Evolutionary conservation across 2,329 filamentous ascomycete species (phyloP).

Genomic region (Penicillium corylophilum): DNA sequence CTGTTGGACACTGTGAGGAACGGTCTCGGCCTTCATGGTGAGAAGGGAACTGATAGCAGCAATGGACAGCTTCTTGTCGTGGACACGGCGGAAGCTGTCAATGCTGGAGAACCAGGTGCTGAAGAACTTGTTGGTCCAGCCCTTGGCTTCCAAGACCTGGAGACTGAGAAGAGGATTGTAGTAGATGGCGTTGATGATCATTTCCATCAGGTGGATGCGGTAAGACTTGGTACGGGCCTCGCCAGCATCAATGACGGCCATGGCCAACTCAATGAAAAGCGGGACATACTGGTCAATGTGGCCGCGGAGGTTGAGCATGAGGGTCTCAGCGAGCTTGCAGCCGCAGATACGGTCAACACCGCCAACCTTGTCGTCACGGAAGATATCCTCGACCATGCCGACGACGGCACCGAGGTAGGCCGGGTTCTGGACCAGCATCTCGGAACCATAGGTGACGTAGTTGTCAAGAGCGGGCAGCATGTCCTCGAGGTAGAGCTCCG

Average conservation of each 20-base stretch:
- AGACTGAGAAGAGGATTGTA: slow-evolving; percentile 88
- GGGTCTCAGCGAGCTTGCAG: slow-evolving; percentile 93
- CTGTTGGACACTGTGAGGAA: slow-evolving; percentile 88
- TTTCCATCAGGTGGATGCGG: slow-evolving; percentile 95
- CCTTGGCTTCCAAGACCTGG: slow-evolving; percentile 82
- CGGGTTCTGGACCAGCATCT: slow-evolving; percentile 76
- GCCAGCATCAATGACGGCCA: slow-evolving; percentile 70
- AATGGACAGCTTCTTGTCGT: slow-evolving; percentile 98
- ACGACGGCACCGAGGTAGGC: slow-evolving; percentile 85
- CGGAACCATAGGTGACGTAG: slow-evolving; percentile 89
- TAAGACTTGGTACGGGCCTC: slow-evolving; percentile 90
- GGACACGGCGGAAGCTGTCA: slow-evolving; percentile 85
- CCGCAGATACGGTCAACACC: slow-evolving; percentile 95
- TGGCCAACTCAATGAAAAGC: slow-evolving; percentile 85
- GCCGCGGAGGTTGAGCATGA: slow-evolving; percentile 92
- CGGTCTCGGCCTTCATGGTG: slow-evolving; percentile 73
- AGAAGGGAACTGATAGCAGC: slow-evolving; percentile 87
- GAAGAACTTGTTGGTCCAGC: slow-evolving; percentile 99
- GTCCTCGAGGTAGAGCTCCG: slow-evolving; percentile 95
- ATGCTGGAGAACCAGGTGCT: slow-evolving; percentile 97
- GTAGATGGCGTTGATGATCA: slow-evolving; percentile 97
- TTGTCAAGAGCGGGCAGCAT: slow-evolving; percentile 98
- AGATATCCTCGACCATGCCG: slow-evolving; percentile 94
- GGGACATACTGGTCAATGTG: slow-evolving; percentile 85
- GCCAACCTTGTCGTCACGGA: slow-evolving; percentile 85